Conservation (phyloP, 257 asterid genomes). For the Solanum virginianum region DNA sequence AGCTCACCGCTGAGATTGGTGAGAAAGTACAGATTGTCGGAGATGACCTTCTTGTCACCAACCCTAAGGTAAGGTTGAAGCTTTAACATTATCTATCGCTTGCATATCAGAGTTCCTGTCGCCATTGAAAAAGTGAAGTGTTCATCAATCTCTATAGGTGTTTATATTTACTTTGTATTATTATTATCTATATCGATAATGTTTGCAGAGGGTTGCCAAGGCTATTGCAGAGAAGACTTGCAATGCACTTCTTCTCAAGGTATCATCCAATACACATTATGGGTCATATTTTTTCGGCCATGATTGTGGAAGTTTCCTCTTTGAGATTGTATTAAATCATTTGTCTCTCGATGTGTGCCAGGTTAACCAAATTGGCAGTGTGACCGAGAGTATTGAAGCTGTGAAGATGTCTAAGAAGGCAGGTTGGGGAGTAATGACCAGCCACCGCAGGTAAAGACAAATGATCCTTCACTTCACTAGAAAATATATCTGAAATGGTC, state of each 20-base stretch:
- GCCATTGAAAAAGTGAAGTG: not conserved
- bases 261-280: not conserved
- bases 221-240: slow-evolving; percentile 87
- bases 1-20: slow-evolving; percentile 70
- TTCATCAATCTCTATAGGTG: not conserved
- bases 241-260: slow-evolving; percentile 98
- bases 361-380: slow-evolving; percentile 98
- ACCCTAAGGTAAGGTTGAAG: slow-evolving; percentile 54
- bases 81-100: not conserved
- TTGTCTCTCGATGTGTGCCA: slow-evolving; percentile 1
- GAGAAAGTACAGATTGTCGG: slow-evolving; percentile 89
- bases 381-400: slow-evolving; percentile 96
- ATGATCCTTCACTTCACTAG: not conserved
- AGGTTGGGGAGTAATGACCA: slow-evolving; percentile 99
- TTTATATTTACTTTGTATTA: not conserved
- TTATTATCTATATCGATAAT: not conserved
- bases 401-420: slow-evolving; percentile 91
- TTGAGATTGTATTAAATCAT: not conserved
- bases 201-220: slow-evolving; percentile 78
- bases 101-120: not conserved
- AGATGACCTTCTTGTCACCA: slow-evolving; percentile 93
- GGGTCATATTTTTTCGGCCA: not conserved
- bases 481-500: not conserved
- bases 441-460: slow-evolving; percentile 74
- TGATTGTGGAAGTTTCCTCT: not conserved